Percentiles rank a stretch among this genome's conserved stretches.
phyloP scores from a whole-genome alignment of 306 rosid genomes.

The Coriaria nepalensis region DNA sequence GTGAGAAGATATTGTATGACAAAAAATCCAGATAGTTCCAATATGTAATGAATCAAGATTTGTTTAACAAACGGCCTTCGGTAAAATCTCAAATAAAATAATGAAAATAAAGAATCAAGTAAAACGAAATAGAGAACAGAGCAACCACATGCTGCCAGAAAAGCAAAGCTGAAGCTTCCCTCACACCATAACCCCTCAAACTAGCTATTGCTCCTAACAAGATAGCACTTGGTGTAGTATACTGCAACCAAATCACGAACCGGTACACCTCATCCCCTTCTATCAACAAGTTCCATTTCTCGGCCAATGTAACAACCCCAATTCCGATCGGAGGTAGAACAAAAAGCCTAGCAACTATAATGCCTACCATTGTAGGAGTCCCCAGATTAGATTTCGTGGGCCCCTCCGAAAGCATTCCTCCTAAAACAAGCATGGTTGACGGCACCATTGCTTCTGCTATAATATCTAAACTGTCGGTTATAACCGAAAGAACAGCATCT shows the following conservation, averaged over 20 bases:
- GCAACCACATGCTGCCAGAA: constrained; percentile 83
- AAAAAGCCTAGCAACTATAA: constrained; percentile 67
- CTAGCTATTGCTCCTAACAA: constrained; percentile 82
- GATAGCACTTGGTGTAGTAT: constrained; percentile 82
- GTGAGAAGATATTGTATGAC: no score
- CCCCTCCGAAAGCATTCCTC: constrained; percentile 90
- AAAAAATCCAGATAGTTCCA: no score
- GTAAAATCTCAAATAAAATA: no score
- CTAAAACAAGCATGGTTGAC: constrained; percentile 71
- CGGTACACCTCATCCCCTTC: constrained; percentile 41
- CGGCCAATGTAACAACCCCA: constrained; percentile 39
- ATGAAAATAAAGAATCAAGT: constrained; percentile 39
- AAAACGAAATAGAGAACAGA: constrained; percentile 56
- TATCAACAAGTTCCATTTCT: constrained; percentile 37
- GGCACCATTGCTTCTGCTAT: constrained; percentile 73
- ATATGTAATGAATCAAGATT: no score
- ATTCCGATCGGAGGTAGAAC: constrained; percentile 70
- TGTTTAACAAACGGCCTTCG: no score
- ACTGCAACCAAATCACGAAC: constrained; percentile 70
- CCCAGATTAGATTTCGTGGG: constrained; percentile 73
- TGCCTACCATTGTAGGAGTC: constrained; percentile 55
- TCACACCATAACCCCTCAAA: constrained; percentile 74
- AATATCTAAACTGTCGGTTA: constrained; percentile 61
- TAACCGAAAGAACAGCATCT: constrained; percentile 40
- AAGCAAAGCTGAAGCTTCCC: constrained; percentile 73